A percentile compares a stretch with the other conserved stretches of the same genome.
Evolutionary conservation across 164 flowering plant genomes (phyloP).

Genomic region (Chloranthus sessilifolius): DNA sequence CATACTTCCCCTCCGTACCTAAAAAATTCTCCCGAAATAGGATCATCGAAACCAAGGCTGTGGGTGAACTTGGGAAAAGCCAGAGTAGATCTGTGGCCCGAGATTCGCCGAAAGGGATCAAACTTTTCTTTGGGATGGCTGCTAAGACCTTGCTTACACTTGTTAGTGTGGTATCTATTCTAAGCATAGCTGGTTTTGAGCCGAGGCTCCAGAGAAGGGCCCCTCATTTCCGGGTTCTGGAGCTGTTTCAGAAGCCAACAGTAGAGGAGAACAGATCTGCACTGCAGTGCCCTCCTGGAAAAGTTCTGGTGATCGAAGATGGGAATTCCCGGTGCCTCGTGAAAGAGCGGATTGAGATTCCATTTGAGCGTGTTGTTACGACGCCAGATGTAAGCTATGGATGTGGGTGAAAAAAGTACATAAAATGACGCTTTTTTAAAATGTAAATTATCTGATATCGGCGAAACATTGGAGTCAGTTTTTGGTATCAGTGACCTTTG

Average conservation of each 20-base stretch:
- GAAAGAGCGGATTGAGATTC: conserved; percentile 85
- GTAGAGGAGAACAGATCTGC: conserved; percentile 21
- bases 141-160: conserved; percentile 58
- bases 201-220: conserved; percentile 38
- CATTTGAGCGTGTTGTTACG: conserved; percentile 51
- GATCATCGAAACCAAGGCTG: conserved; percentile 16
- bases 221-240: conserved; percentile 26
- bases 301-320: conserved; percentile 60
- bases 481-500: background rate
- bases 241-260: conserved; percentile 24
- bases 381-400: conserved; percentile 80
- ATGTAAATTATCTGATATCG: conserved; percentile 10
- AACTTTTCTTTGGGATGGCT: conserved; percentile 33
- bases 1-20: conserved; percentile 26
- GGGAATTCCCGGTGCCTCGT: conserved; percentile 81
- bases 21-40: conserved; percentile 35
- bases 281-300: conserved; percentile 75
- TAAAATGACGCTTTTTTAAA: no score
- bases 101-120: conserved; percentile 31
- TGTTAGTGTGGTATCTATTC: conserved; percentile 55
- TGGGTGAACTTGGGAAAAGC: conserved; percentile 15
- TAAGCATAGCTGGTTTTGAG: conserved; percentile 63
- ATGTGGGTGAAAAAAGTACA: conserved; percentile 57
- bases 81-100: conserved; percentile 10
- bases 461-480: background rate